Evolutionary conservation across 371 early-diverging fungal genomes (phyloP), one percentile per base, ranked within the genome.

Genomic region (Dipsacomyces acuminosporus): DNA sequence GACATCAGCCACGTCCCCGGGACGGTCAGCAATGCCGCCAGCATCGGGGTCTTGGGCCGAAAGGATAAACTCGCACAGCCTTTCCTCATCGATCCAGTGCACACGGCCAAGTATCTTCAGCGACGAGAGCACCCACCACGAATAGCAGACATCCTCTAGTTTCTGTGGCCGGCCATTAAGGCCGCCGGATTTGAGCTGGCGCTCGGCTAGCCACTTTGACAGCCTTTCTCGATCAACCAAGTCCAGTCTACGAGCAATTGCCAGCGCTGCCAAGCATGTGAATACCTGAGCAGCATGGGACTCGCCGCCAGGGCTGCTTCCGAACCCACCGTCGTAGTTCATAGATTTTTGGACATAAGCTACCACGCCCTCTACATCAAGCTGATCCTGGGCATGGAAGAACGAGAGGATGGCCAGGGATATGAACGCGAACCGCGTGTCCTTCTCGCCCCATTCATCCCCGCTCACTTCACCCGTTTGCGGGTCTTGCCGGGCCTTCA

Each of bases 291-390:
- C 99, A 1, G 94, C 81, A 73, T 99, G 99, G 1, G 91, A 91
- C 74, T 99, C 99, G 33, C 91, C 88, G 3, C 94, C 95, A 0
- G 94, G 94, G 9, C 79, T 72, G 36, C 79, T 88, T 5, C 99
- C 99, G 71, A 93, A 96, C 2, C 98, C 99, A 34, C 99, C 99
- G 78, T 99, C 99, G 64, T 87, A 88, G 74, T 99, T 99, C 57
- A 84, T 85, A 67, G 98, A 96, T 21, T 65, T 44, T 7, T 82
- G 62, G 7, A 98, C 76, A 73, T 87, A 97, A 30, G 81, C 80
- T 4, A 91, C 82, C 3, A 91, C 83, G 41, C 79, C 83, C 21
- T 79, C 74, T 6, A 85, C 48, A 62, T 97, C 71, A 43, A 94
- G 72, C 3, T 81, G 81, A 51, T 89, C 84, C 47, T 90, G 56